Evolutionary conservation across 331 rosid genomes (phyloP), one percentile per base, ranked within the genome.

Genomic region (Rhamnella rubrinervis): DNA sequence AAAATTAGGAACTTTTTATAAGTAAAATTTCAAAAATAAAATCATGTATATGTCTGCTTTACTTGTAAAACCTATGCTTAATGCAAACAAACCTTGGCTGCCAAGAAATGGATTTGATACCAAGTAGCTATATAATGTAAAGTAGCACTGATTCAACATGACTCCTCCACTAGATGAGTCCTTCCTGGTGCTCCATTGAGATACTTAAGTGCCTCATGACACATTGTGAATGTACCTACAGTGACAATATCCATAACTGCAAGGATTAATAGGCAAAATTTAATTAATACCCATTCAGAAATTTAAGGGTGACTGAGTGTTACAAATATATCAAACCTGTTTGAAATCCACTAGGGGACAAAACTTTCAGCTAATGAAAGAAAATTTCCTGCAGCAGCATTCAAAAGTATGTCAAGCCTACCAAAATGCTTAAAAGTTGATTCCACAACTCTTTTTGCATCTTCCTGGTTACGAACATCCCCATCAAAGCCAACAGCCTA

Each of bases 391-490:
- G 18, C 21, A 39, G 40, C 11, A 0, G 16, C 18, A 9, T 8
- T 4, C 5, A 23, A 0, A 23, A 23, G 23, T 23, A 0, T 23
- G 23, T 23, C 23, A 23, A 23, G 23, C 23, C 23, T 23, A 23
- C 23, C 23, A 23, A 23, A 23, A 23, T 23, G 23, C 23, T 23
- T 23, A 23, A 23, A 23, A 52, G 97, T 84, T 0, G 84, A 88
- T 59, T 88, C 92, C 23, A 91, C 83, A 11, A 84, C 92, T 63
- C 85, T 84, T 41, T 73, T 69, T n/a, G 97, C 97, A 80, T 93
- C 97, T 74, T 90, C 96, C 71, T 85, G 96, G 63, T 87, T 88
- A 28, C 98, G 83, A 21, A 93, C 98, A 84, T 91, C 98, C 2
- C 98, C 98, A 49, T 68, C 92, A 61, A 91, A 76, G 40, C 92